Base-by-base conservation (phyloP, 2,329 filamentous ascomycete genomes). In the Periconia sp. region DNA sequence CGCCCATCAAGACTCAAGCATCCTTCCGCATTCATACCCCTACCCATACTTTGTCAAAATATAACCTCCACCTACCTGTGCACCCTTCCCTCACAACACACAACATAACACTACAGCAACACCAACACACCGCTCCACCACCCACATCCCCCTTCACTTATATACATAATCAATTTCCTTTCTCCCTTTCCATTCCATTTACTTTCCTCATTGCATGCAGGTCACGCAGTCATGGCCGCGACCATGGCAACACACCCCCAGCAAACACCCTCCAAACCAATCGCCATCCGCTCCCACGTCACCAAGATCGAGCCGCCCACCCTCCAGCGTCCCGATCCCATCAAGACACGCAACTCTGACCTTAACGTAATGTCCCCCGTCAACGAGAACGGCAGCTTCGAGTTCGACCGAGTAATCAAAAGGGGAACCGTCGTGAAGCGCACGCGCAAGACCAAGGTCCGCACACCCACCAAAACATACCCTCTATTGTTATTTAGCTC, bases 341-440 rank as follows among this genome's bases (percentile, higher is more conserved):
- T 60, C 55, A 65, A 62, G 46, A 53, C 58, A 14, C 53, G 58
- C 49, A 61, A 58, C 42, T 54, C 59, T 45, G 61, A 58, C 41
- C 56, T 60, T 45, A 85, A 89, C 60, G 81, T 86, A 15, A 86
- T 91, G 68, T 94, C 91, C 30, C 91, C 92, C 5, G 91, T 97
- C 59, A 96, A 93, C 70, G 88, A 96, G 74, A 92, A 96, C 74
- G 94, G 94, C 58, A 94, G 91, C 74, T 99, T 96, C 73, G 92
- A 94, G 68, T 96, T 95, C 68, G 94, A 99, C 74, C 88, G 92
- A 47, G 90, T 97, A 51, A 83, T 97, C 73, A 97, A 96, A 77
- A 86, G 88, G 53, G 92, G 93, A 54, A 89, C 88, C 62, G 86
- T 96, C 40, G 84, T 89, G 69, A 96, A 96, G 76, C 86, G 93